A percentile compares a stretch with the other conserved stretches of the same genome.
Evolutionary conservation across 1,284 basidiomycete species (phyloP).

Genomic region (Schizophyllum commune): DNA sequence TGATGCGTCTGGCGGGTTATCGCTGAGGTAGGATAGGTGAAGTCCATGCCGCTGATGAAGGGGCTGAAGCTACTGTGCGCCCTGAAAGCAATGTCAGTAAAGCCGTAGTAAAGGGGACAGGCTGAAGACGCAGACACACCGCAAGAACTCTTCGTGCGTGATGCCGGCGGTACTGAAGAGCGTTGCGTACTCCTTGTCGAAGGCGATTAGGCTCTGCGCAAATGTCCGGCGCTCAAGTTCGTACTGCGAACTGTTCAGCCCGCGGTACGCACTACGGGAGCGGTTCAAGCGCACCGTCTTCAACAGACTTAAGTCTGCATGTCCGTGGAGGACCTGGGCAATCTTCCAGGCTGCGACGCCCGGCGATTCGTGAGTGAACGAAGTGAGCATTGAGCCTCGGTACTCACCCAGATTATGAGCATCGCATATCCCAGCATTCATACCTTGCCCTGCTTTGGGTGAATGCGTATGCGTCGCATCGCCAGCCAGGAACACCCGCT

Average conservation of each 20-base stretch:
- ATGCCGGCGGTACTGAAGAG: constrained; percentile 7
- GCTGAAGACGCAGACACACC: neutral
- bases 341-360: constrained; percentile 20
- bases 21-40: constrained; percentile 9
- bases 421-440: constrained; percentile 24
- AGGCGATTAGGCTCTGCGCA: constrained; percentile 16
- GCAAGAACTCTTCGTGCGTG: constrained; percentile 1
- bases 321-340: constrained; percentile 19
- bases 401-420: constrained; percentile 20
- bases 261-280: neutral
- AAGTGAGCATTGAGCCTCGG: neutral
- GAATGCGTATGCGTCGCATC: constrained; percentile 26
- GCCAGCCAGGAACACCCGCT: constrained; percentile 21
- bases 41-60: constrained; percentile 16
- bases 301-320: constrained; percentile 15
- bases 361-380: neutral
- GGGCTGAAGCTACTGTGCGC: neutral
- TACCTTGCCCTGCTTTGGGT: constrained; percentile 24
- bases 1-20: constrained; percentile 7
- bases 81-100: neutral
- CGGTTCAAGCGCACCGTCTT: constrained; percentile 5
- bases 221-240: constrained; percentile 18
- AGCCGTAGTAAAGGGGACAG: neutral
- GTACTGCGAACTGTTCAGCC: constrained; percentile 6
- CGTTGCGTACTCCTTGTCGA: constrained; percentile 15